Base-by-base conservation (phyloP, 352 stramenopile genomes). In the Elongisporangium anandrum region DNA sequence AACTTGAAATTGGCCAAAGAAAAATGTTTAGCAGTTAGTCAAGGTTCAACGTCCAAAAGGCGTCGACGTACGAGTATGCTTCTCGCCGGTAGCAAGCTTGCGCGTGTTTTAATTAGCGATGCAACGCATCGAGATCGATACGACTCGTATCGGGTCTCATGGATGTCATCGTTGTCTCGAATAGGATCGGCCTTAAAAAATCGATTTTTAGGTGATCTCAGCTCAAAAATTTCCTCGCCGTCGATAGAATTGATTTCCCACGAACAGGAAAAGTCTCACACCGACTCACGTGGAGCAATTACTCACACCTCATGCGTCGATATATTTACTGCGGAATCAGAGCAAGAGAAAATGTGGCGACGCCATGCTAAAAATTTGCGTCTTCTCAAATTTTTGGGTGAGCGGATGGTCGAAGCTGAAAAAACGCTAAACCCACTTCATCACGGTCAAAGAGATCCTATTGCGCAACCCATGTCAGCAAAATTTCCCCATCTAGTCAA, bases 1-100 rank as follows among this genome's bases (percentile, higher is more conserved):
- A 77, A 77, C 51, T 56, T 77, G 15, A 58, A 70, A 51, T 57
- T 64, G 16, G 57, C 54, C 3, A 61, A 61, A 26, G 9, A 56
- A 15, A 22, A 26, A 3, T 17, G n/a, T n/a, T n/a, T n/a, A n/a
- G n/a, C n/a, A n/a, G n/a, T n/a, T n/a, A n/a, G n/a, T n/a, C n/a
- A n/a, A n/a, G n/a, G n/a, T n/a, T n/a, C n/a, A n/a, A n/a, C n/a
- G n/a, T n/a, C n/a, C n/a, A n/a, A n/a, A 41, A 15, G 29, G 29
- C 29, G 29, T 2, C 5, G 29, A 41, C 29, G 9, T 15, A 41
- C 29, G 9, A 41, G 29, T 41, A 41, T 15, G 29, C 29, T 2
- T 2, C 29, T 41, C 13, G 29, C 29, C 29, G 29, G 5, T 2
- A 41, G 29, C 29, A 41, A 41, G 29, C 29, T 41, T 13, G 29